Percentiles rank a stretch among this genome's conserved stretches.
phyloP scores from a whole-genome alignment of 768 basidiomycete species.

The Suillus weaverae region DNA sequence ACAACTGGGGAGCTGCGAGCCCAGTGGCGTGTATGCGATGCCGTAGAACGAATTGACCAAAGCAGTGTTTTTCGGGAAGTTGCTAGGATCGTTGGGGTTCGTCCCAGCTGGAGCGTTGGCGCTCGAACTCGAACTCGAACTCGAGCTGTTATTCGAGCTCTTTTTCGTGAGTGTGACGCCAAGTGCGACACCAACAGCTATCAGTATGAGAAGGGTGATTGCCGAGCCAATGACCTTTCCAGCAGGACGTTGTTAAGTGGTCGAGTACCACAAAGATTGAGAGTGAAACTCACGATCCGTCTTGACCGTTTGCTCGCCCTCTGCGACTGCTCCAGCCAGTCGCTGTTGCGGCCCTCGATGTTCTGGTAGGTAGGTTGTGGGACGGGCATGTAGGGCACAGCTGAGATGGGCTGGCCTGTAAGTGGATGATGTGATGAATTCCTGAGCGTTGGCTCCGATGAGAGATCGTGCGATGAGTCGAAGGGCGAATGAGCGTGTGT shows the following conservation, averaged over 20 bases:
- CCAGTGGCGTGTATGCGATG: constrained; percentile 81
- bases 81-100: constrained; percentile 70
- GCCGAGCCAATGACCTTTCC: constrained; percentile 53
- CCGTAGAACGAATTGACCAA: constrained; percentile 81
- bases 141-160: constrained; percentile 35
- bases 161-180: constrained; percentile 67
- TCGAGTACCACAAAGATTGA: neutral
- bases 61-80: constrained; percentile 67
- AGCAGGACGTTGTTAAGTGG: constrained; percentile 6
- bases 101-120: constrained; percentile 26
- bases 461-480: constrained; percentile 19
- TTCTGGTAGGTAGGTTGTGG: constrained; percentile 30
- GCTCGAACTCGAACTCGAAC: constrained; percentile 22
- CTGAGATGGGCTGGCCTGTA: constrained; percentile 25
- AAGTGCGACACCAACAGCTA: constrained; percentile 58
- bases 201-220: constrained; percentile 48
- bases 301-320: constrained; percentile 45
- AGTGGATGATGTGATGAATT: constrained; percentile 23
- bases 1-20: constrained; percentile 71
- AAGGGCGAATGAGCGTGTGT: constrained; percentile 36
- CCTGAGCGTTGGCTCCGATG: constrained; percentile 24
- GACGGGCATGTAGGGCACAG: constrained; percentile 17
- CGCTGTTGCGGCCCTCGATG: constrained; percentile 34
- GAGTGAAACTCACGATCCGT: constrained; percentile 49
- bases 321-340: constrained; percentile 41